Evolutionary conservation across 352 stramenopile genomes (phyloP).

Genomic region (Phytophthora colocasiae): DNA sequence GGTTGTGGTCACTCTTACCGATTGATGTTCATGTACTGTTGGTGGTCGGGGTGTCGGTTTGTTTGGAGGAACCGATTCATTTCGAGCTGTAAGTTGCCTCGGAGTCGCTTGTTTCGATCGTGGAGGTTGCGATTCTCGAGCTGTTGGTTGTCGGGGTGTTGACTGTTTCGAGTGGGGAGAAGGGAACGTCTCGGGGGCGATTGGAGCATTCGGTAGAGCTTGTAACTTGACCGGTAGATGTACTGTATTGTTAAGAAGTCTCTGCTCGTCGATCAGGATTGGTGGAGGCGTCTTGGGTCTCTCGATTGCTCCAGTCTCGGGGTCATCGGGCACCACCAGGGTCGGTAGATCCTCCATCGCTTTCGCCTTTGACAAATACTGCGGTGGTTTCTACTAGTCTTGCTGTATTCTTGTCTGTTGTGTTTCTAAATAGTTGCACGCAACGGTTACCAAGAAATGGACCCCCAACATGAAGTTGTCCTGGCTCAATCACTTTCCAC

Average conservation of each 20-base stretch:
- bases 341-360: constrained; percentile 51
- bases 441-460: not conserved
- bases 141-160: constrained; percentile 21
- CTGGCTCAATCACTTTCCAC: too few species aligned
- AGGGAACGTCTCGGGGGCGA: constrained; percentile 23
- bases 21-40: constrained; percentile 3
- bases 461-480: not conserved
- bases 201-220: constrained; percentile 26
- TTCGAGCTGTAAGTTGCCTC: constrained; percentile 12
- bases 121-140: constrained; percentile 19
- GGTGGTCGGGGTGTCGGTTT: constrained; percentile 17
- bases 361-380: not conserved
- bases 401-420: constrained; percentile 18
- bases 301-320: constrained; percentile 68
- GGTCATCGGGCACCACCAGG: constrained; percentile 77
- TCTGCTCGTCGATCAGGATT: constrained; percentile 43
- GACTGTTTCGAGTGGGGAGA: constrained; percentile 13
- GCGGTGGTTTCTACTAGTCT: constrained; percentile 18
- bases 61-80: constrained; percentile 2
- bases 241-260: constrained; percentile 24
- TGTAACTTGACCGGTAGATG: constrained; percentile 29
- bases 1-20: not conserved
- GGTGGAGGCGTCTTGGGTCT: constrained; percentile 63
- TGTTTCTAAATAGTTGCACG: constrained; percentile 2
- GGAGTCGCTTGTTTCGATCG: constrained; percentile 26